These are phyloP conservation scores for Trypanosoma cruzi DNA, from an alignment of 208 protist species.

Conservation along the genomic window DNA sequence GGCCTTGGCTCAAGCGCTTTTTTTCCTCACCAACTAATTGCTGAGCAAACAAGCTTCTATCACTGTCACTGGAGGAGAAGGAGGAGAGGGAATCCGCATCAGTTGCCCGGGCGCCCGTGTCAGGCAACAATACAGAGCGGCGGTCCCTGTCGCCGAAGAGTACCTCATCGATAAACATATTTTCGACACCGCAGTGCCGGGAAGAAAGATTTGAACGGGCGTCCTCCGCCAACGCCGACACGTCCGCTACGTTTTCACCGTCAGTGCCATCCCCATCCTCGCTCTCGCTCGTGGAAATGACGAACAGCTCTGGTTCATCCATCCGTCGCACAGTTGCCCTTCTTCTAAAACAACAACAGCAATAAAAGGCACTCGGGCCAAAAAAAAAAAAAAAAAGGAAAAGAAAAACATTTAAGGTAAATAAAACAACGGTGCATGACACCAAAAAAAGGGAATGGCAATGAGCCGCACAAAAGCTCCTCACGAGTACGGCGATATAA, in stretches of 20 bases:
- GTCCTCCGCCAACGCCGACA: not conserved
- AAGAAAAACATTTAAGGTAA: slow-evolving; percentile 12
- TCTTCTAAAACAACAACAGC: slow-evolving; percentile 1
- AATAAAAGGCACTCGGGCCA: not conserved
- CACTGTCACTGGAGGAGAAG: not conserved
- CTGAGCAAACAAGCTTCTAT: not conserved
- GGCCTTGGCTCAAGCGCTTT: not conserved
- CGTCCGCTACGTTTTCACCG: not conserved
- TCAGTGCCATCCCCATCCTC: slow-evolving; percentile 3
- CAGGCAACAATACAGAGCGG: not conserved
- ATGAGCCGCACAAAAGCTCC: not conserved
- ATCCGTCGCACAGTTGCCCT: slow-evolving; percentile 6
- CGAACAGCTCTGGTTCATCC: slow-evolving; percentile 22
- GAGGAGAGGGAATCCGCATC: not conserved
- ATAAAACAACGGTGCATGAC: not conserved
- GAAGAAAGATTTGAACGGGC: not conserved
- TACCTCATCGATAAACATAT: slow-evolving; percentile 36
- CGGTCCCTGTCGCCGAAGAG: slow-evolving; percentile 27
- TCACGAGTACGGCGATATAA: too few relatives aligned
- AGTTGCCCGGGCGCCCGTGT: not conserved
- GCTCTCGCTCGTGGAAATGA: slow-evolving; percentile 29
- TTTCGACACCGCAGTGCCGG: not conserved
- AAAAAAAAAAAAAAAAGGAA: too few relatives aligned
- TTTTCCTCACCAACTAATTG: not conserved
- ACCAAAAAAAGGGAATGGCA: not conserved